Base-by-base conservation (phyloP, 1,284 basidiomycete species). In the Cryptococcus maquisensis region DNA sequence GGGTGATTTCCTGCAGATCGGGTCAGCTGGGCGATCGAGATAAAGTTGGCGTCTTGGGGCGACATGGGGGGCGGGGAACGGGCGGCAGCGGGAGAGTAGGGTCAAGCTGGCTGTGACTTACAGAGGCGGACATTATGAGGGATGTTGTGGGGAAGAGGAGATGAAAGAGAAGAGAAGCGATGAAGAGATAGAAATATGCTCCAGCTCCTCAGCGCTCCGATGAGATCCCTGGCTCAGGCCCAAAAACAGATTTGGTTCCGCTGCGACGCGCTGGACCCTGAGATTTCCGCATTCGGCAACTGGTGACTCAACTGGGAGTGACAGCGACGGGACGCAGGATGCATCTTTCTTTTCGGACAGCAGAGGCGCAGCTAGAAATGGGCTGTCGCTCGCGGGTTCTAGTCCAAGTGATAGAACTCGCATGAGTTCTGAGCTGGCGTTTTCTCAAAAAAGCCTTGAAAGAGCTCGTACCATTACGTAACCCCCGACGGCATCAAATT, bases 1-100 rank as follows among this genome's bases (percentile, higher is more conserved):
- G 79, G 47, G 57, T 62, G 60, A 69, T 69, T 24, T 56, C 47
- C 54, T 59, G 20, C 23, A 21, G 10, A 10, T 12, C 18, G 7
- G 28, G 42, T 49, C 51, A 48, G 42, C 37, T 1, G 13, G 10
- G 21, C 21, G 15, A 28, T 18, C 18, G 37, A n/a, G 24, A 16
- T 43, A 40, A 7, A 8, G 20, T 18, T 36, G 16, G 47, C 12
- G 24, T 5, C 16, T 9, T 49, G 41, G n/a, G 24, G 35, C n/a
- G 36, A 18, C 18, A 20, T 21, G 37, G 16, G 47, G 21, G 21
- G 24, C 28, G 47, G 40, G 7, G 21, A 10, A 12, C 13, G 38
- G 48, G 38, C 16, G 20, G 24, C 16, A 49, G 37, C 47, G 8
- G 36, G 41, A 32, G 20, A 15, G 9, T 28, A 24, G 42, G 32